phyloP scores from a whole-genome alignment of 2,329 filamentous ascomycete genomes.

The Fonsecaea monophora region DNA sequence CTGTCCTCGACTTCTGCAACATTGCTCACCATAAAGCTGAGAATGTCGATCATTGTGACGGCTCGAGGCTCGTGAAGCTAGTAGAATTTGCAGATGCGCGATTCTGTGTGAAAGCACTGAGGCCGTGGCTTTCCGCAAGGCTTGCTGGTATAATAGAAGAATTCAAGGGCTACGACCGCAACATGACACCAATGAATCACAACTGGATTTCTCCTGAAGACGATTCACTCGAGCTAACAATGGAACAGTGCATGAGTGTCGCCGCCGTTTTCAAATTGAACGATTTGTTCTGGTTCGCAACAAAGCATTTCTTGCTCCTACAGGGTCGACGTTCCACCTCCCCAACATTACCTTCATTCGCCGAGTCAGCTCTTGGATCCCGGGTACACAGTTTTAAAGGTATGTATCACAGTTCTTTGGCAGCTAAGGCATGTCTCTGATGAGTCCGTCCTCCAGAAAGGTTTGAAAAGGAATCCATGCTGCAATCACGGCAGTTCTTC shows the following conservation, averaged over 20 bases:
- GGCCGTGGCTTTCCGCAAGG: background rate
- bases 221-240: background rate
- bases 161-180: background rate
- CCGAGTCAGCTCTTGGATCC: background rate
- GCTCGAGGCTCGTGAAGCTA: constrained; percentile 1
- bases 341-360: background rate
- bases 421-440: too few species aligned
- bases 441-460: background rate
- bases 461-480: background rate
- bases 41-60: background rate
- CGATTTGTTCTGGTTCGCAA: constrained; percentile 1
- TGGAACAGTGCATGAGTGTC: background rate
- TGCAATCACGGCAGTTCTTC: background rate
- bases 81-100: background rate
- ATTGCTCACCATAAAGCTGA: constrained; percentile 7
- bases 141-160: background rate
- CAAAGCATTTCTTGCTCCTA: background rate
- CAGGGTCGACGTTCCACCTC: background rate
- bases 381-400: background rate
- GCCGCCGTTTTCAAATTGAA: background rate
- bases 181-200: background rate
- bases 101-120: background rate
- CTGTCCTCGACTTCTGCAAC: constrained; percentile 19
- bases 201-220: background rate
- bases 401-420: background rate